Conservation (phyloP, 768 basidiomycete genomes). For the Panus rudis region DNA sequence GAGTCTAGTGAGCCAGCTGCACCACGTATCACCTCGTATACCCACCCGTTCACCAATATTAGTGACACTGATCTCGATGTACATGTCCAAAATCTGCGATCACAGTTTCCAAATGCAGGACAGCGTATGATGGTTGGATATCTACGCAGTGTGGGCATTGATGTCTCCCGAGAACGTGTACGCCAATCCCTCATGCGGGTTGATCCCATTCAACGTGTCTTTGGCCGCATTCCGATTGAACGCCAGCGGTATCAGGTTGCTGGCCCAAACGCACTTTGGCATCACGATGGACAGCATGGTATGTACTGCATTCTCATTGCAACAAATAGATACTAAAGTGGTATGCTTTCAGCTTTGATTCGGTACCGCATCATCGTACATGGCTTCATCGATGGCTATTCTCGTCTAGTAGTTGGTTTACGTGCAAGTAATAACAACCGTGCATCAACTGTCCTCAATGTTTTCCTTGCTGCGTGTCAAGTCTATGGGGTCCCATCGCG, state of each 20-base stretch:
- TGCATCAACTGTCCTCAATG: slow-evolving; percentile 20
- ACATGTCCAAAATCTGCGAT: too few relatives aligned
- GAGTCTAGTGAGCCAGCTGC: too few relatives aligned
- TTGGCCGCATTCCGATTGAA: slow-evolving; percentile 16
- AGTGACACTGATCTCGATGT: too few relatives aligned
- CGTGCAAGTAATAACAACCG: slow-evolving; percentile 22
- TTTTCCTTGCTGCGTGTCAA: slow-evolving; percentile 10
- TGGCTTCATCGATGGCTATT: slow-evolving; percentile 22
- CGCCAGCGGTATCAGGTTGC: slow-evolving; percentile 19
- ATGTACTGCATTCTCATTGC: too few relatives aligned
- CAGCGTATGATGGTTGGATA: not conserved
- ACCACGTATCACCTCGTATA: too few relatives aligned
- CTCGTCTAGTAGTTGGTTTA: slow-evolving; percentile 17
- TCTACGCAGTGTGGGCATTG: not conserved
- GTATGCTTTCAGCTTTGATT: slow-evolving; percentile 17
- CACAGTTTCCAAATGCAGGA: not conserved
- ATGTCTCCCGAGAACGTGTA: not conserved
- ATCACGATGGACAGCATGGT: slow-evolving; percentile 27
- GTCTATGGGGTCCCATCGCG: slow-evolving; percentile 18
- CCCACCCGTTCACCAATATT: too few relatives aligned
- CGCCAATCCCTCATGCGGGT: not conserved
- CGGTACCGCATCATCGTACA: slow-evolving; percentile 24
- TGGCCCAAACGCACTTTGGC: slow-evolving; percentile 21
- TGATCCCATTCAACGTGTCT: slow-evolving; percentile 8
- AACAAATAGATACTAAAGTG: not conserved